These are phyloP conservation scores for Protostelium mycophagum DNA, from an alignment of 78 protist species.

Conservation along the genomic window DNA sequence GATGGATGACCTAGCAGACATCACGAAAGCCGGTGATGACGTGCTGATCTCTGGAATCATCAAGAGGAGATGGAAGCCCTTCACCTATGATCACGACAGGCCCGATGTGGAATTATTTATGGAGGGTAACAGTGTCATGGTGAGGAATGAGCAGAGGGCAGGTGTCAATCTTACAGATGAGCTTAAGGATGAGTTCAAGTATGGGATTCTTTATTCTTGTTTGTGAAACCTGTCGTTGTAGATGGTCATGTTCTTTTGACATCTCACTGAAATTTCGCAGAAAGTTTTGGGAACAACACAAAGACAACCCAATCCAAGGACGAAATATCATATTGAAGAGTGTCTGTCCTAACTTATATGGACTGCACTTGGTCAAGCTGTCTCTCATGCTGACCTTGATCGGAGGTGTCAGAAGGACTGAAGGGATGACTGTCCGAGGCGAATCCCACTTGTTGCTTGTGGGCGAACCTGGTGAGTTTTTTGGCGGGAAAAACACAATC, in stretches of 20 bases:
- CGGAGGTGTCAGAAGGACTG: constrained; percentile 78
- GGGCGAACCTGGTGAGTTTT: constrained; percentile 96
- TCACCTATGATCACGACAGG: constrained; percentile 19
- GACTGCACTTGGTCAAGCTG: constrained; percentile 81
- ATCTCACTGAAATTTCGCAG: too few species aligned
- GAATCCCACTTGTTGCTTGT: constrained; percentile 92
- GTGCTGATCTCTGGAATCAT: constrained; percentile 68
- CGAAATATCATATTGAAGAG: constrained; percentile 46
- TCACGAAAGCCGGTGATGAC: constrained; percentile 91
- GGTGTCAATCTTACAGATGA: constrained; percentile 43
- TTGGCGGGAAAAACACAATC: too few species aligned
- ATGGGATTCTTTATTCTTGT: too few species aligned
- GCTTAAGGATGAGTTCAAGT: constrained; percentile 26
- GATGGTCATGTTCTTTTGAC: too few species aligned
- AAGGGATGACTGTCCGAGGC: constrained; percentile 79
- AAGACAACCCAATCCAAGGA: constrained; percentile 29
- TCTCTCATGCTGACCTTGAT: constrained; percentile 75
- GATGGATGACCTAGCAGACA: constrained; percentile 84
- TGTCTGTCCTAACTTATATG: constrained; percentile 74
- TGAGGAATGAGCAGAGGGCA: constrained; percentile 53
- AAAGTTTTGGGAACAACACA: constrained; percentile 61
- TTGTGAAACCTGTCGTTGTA: too few species aligned
- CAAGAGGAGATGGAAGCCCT: constrained; percentile 55
- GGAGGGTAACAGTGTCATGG: constrained; percentile 50
- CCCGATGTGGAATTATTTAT: constrained; percentile 75